These are phyloP conservation scores for Pontederia crassipes DNA, from an alignment of 176 grass and related monocot species.

Conservation along the genomic window DNA sequence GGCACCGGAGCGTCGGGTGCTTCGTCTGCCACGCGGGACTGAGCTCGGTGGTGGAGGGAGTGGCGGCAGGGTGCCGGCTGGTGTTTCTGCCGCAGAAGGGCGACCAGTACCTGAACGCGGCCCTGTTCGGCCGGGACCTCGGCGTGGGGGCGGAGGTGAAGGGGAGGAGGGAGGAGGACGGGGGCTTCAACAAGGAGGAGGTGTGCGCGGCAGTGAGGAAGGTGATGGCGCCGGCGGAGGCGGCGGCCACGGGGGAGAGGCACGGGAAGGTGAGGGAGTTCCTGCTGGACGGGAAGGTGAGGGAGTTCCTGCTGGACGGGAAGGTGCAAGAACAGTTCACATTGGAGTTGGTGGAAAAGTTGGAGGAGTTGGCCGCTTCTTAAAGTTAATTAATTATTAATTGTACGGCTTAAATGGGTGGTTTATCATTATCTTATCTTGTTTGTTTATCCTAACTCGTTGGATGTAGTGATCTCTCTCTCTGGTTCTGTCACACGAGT, in stretches of 20 bases:
- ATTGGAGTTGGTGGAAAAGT: background rate
- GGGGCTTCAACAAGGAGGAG: slow-evolving; percentile 16
- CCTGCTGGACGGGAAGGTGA: slow-evolving; percentile 18
- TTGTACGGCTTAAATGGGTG: too few species aligned
- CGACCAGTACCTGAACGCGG: slow-evolving; percentile 32
- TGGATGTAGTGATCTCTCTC: too few species aligned
- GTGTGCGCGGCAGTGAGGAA: slow-evolving; percentile 10
- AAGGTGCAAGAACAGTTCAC: slow-evolving; percentile 17
- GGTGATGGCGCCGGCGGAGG: slow-evolving; percentile 1
- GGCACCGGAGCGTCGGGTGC: slow-evolving; percentile 37
- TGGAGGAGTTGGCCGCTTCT: slow-evolving; percentile 17
- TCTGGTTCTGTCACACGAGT: too few species aligned
- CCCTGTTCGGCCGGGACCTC: slow-evolving; percentile 24
- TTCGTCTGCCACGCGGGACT: slow-evolving; percentile 42
- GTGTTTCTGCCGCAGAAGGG: slow-evolving; percentile 39
- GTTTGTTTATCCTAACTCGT: too few species aligned
- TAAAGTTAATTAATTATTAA: too few species aligned
- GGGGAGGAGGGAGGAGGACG: slow-evolving; percentile 10
- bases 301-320: slow-evolving; percentile 29
- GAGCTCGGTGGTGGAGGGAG: slow-evolving; percentile 34
- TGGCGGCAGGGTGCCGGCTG: slow-evolving; percentile 26
- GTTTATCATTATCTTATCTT: too few species aligned
- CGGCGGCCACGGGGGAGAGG: background rate
- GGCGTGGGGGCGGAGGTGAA: slow-evolving; percentile 30
- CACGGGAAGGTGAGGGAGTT: slow-evolving; percentile 2